Evolutionary conservation across 2,329 filamentous ascomycete species (phyloP).

Genomic region (Fusarium longipes): DNA sequence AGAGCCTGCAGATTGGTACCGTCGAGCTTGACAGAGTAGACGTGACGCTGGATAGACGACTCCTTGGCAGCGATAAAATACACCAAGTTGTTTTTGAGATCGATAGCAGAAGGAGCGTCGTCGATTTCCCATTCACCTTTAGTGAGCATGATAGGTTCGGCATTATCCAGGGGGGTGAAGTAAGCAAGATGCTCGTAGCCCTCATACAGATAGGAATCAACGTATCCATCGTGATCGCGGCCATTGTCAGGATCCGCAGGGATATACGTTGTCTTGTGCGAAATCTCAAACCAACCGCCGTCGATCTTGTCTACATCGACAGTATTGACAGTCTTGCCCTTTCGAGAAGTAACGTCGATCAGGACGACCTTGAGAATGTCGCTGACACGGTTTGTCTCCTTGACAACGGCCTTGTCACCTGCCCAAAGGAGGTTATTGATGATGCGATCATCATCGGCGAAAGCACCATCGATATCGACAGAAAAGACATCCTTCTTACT

Average conservation of each 20-base stretch:
- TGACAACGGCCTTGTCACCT: slow-evolving; percentile 83
- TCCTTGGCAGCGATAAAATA: slow-evolving; percentile 92
- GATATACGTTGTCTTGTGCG: slow-evolving; percentile 85
- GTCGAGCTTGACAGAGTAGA: slow-evolving; percentile 89
- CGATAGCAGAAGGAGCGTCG: slow-evolving; percentile 83
- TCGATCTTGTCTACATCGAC: slow-evolving; percentile 86
- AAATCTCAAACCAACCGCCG: slow-evolving; percentile 97
- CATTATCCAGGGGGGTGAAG: slow-evolving; percentile 87
- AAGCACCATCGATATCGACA: slow-evolving; percentile 81
- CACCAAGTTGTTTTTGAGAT: slow-evolving; percentile 85
- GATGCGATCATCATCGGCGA: slow-evolving; percentile 82
- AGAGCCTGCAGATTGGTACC: slow-evolving; percentile 78
- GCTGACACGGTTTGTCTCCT: slow-evolving; percentile 94
- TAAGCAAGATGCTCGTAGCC: slow-evolving; percentile 93
- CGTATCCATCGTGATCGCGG: slow-evolving; percentile 85
- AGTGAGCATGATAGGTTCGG: slow-evolving; percentile 86
- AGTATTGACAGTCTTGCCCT: slow-evolving; percentile 81
- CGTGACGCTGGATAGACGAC: slow-evolving; percentile 87
- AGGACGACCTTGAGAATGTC: slow-evolving; percentile 89
- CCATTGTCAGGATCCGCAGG: slow-evolving; percentile 83
- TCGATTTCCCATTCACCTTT: slow-evolving; percentile 94
- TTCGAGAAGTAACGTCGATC: slow-evolving; percentile 79
- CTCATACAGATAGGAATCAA: slow-evolving; percentile 88
- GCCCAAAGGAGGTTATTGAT: slow-evolving; percentile 96
- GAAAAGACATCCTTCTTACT: slow-evolving; percentile 80